A percentile compares a stretch with the other conserved stretches of the same genome.
phyloP scores from a whole-genome alignment of 371 early-diverging fungal genomes.

The Circinella minor region DNA sequence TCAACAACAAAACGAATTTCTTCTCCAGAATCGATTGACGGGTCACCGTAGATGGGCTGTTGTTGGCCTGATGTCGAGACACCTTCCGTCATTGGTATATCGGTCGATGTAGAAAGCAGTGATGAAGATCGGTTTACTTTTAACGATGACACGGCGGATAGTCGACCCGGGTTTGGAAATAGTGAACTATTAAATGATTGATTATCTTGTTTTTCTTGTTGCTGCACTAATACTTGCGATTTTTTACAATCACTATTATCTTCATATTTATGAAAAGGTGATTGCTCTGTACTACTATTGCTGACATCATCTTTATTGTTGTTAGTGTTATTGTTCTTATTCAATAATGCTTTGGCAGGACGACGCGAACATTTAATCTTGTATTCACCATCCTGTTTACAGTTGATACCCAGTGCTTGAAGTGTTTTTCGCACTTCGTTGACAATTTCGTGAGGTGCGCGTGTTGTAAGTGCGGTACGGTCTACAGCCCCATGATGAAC shows the following conservation, averaged over 20 bases:
- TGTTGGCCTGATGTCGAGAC: neutral
- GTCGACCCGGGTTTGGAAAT: slow-evolving; percentile 21
- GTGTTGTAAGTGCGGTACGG: slow-evolving; percentile 14
- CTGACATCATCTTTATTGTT: neutral
- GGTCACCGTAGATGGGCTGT: slow-evolving; percentile 92
- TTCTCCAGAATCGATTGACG: slow-evolving; percentile 81
- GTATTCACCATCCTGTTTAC: slow-evolving; percentile 13
- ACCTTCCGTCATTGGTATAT: neutral
- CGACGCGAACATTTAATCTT: slow-evolving; percentile 23
- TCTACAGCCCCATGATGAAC: slow-evolving; percentile 19
- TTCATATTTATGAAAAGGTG: neutral
- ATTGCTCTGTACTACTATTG: neutral
- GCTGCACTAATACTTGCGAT: neutral
- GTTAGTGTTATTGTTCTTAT: neutral
- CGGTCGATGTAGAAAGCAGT: slow-evolving; percentile 7
- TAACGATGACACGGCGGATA: slow-evolving; percentile 14
- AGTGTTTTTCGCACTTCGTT: slow-evolving; percentile 15
- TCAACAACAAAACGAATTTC: slow-evolving; percentile 84
- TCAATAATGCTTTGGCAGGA: neutral
- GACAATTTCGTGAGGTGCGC: slow-evolving; percentile 13
- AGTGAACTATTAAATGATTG: neutral
- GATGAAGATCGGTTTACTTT: slow-evolving; percentile 5
- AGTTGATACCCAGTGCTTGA: slow-evolving; percentile 20
- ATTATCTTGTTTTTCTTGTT: neutral
- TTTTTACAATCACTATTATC: neutral